Base-by-base conservation (phyloP, 805 yeast genomes). In the Grigorovia humatica region DNA sequence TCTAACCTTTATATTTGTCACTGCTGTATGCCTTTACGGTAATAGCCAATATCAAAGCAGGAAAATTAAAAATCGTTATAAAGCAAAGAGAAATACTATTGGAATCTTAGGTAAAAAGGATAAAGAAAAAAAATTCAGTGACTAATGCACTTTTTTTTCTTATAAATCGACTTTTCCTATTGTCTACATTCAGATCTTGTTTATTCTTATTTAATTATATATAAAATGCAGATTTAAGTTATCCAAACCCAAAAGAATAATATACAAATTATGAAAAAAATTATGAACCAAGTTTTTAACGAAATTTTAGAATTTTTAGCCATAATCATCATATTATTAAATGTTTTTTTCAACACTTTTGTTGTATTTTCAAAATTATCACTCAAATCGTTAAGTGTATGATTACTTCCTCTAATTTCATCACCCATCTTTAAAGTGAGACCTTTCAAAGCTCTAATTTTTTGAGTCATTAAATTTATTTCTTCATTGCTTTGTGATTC, bases 401-500 rank as follows among this genome's bases (percentile, higher is more conserved):
- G 66, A 55, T 74, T 74, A 32, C 81, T 75, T 32, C 75, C 75
- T 41, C 77, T 73, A 43, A 83, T 84, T 61, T 83, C 85, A 53
- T 77, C 81, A 15, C 87, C 87, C 77, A 83, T 83, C 56, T 69
- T 74, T 46, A 74, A 47, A 1, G 84, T 74, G 23, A 82, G 65
- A 47, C 75, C 75, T 61, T 82, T 83, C 51, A 84, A 67, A 30
- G 79, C 71, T 48, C 71, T 67, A 19, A 84, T 74, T 56, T 78
- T 80, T 43, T 76, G 73, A 38, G 76, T 71, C 76, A 84, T 77
- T 1, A 74, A 68, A 20, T 74, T 72, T 56, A 80, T 63, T 49
- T 81, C 79, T 52, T 80, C 83, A 40, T 80, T 85, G 54, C 77
- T 77, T 61, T 84, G 90, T 2, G 83, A 73, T 62, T 84, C 90